Evolutionary conservation across 371 early-diverging fungal species (phyloP).

Genomic region (Rhizopus microsporus): DNA sequence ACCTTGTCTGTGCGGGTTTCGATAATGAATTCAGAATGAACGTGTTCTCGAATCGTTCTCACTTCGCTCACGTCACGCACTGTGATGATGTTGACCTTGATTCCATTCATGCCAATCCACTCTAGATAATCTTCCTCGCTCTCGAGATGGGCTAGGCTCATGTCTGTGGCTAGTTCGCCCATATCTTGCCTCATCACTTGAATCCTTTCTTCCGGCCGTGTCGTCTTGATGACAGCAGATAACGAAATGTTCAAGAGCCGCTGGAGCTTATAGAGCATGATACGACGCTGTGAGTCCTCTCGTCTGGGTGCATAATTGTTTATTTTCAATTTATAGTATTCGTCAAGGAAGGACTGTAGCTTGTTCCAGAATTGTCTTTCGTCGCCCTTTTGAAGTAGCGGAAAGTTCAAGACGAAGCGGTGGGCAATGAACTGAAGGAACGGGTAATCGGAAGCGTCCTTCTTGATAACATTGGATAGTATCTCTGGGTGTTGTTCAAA

Average conservation of each 20-base stretch:
- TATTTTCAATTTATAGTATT: constrained; percentile 34
- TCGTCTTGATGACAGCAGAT: constrained; percentile 41
- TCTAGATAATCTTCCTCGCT: constrained; percentile 26
- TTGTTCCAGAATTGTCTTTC: constrained; percentile 38
- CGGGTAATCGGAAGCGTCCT: constrained; percentile 19
- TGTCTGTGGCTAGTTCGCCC: constrained; percentile 15
- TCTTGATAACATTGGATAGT: constrained; percentile 3
- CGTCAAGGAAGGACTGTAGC: constrained; percentile 34
- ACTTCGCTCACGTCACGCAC: constrained; percentile 28
- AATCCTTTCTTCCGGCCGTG: constrained; percentile 42
- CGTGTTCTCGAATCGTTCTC: constrained; percentile 25
- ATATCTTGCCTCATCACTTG: constrained; percentile 4
- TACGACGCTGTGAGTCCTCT: constrained; percentile 36
- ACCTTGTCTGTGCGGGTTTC: constrained; percentile 14
- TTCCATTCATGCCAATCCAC: constrained; percentile 34
- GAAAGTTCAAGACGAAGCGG: constrained; percentile 38
- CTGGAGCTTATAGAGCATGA: constrained; percentile 40
- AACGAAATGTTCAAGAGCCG: constrained; percentile 37
- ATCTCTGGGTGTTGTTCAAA: constrained; percentile 5
- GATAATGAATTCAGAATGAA: constrained; percentile 44
- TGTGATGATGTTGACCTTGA: constrained; percentile 23
- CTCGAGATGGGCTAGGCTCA: constrained; percentile 16
- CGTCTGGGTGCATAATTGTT: constrained; percentile 31
- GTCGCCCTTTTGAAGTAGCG: constrained; percentile 37
- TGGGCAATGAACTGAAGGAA: constrained; percentile 38